These are phyloP conservation scores for Calocybe cyanea DNA, from an alignment of 768 basidiomycete species.

Conservation along the genomic window DNA sequence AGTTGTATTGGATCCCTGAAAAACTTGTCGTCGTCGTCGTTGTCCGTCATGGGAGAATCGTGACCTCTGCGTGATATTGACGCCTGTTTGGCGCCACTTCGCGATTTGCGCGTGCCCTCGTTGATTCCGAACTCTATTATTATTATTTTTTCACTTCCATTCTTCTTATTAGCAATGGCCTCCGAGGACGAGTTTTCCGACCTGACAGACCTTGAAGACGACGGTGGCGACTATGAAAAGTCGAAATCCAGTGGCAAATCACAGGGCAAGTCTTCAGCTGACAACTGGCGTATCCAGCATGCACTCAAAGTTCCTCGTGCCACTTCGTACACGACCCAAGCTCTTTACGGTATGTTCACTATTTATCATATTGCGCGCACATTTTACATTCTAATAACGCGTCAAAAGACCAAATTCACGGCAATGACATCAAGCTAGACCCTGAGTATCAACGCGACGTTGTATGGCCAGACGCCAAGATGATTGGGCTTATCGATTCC, in stretches of 20 bases:
- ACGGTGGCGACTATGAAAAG: background rate
- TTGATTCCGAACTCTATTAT: too few species aligned
- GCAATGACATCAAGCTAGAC: slow-evolving; percentile 63
- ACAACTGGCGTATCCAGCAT: slow-evolving; percentile 32
- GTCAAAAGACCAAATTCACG: slow-evolving; percentile 57
- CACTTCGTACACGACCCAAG: slow-evolving; percentile 61
- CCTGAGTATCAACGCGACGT: slow-evolving; percentile 82
- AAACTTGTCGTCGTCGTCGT: too few species aligned
- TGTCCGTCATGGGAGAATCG: too few species aligned
- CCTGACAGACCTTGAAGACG: background rate
- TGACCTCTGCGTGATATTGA: too few species aligned
- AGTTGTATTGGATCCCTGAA: too few species aligned
- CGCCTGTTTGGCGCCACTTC: too few species aligned
- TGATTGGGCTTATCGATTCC: slow-evolving; percentile 73
- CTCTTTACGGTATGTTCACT: slow-evolving; percentile 47
- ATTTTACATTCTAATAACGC: background rate
- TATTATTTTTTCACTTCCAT: too few species aligned
- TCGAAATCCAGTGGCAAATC: too few species aligned
- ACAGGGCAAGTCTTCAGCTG: background rate
- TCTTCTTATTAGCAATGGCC: background rate
- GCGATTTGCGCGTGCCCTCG: too few species aligned
- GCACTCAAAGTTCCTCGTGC: slow-evolving; percentile 54
- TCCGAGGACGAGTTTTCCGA: background rate
- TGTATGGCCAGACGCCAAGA: slow-evolving; percentile 77
- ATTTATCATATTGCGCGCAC: too few species aligned